Evolutionary conservation across 805 yeast species (phyloP), one percentile per base, ranked within the genome.

Genomic region (Sugiyamaella mastotermitis): DNA sequence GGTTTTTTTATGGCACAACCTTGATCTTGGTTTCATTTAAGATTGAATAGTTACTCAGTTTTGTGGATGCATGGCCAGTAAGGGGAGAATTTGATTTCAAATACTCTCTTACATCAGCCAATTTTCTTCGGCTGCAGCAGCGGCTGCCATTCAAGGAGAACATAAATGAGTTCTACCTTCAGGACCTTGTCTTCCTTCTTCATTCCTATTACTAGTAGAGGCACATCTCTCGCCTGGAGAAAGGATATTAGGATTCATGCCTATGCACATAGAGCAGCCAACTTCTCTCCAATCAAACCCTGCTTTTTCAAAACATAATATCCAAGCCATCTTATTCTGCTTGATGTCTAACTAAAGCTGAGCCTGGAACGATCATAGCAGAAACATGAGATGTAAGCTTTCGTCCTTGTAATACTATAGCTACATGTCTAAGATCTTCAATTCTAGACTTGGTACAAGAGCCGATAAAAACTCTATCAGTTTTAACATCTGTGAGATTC

Each of bases 71-170:
- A 3, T 62, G 56, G 26, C 60, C 55, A 14, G 47, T 49, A 13
- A 60, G 51, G n/a, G 57, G 55, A 13, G 51, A 64, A 33, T 69
- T 53, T 7, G 43, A 9, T 19, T 37, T 23, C 13, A 76, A 67
- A 61, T 74, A 84, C 40, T 84, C 81, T 66, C 98, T 80, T 52
- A 88, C 88, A 59, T 92, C 98, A 32, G 83, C 74, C 55, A 92
- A 80, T 56, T 80, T 86, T 50, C 98, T 98, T 40, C 73, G 74
- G 51, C 92, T 80, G 88, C 96, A 14, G 98, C 97, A 15, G 97
- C 97, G 21, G 98, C 98, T 33, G 98, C 98, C 98, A 92, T 92
- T 16, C 95, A 95, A 27, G 98, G 98, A 10, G 96, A 85, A 95
- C 90, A 86, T 59, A 92, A 74, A 61, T 92, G 98, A 14, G 98